Conservation (phyloP, 352 stramenopile species). For the Globisporangium apiculatum region DNA sequence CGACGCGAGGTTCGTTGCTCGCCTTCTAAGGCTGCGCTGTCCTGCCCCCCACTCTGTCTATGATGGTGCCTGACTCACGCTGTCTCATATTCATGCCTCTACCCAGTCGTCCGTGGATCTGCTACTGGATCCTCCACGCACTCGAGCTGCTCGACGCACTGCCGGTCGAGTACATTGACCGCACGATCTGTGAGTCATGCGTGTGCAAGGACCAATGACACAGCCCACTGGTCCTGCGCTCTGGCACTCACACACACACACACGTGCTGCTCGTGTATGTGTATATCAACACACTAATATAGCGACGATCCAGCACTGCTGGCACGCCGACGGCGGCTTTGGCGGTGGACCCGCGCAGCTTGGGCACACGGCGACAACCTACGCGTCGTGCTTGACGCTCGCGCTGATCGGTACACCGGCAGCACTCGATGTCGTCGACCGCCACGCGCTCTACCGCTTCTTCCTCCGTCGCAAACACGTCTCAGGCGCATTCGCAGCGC, state of each 20-base stretch:
- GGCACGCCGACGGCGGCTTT: constrained; percentile 86
- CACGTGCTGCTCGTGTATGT: neutral
- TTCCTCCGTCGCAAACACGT: constrained; percentile 85
- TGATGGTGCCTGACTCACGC: no score
- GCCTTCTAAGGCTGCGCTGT: no score
- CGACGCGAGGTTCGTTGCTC: constrained; percentile 67
- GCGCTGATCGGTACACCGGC: constrained; percentile 86
- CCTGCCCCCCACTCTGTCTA: no score
- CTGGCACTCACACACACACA: neutral
- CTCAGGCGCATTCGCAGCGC: constrained; percentile 93
- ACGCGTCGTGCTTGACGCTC: constrained; percentile 93
- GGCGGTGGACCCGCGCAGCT: constrained; percentile 90
- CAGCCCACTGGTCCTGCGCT: no score
- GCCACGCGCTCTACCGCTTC: constrained; percentile 79
- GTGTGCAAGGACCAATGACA: no score
- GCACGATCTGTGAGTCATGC: constrained; percentile 28
- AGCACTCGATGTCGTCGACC: constrained; percentile 72
- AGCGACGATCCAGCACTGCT: constrained; percentile 59
- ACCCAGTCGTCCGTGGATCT: constrained; percentile 93
- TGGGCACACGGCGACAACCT: constrained; percentile 89
- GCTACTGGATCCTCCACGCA: constrained; percentile 96
- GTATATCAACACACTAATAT: neutral
- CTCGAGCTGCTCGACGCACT: constrained; percentile 91
- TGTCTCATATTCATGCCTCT: neutral
- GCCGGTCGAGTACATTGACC: constrained; percentile 26